Percentiles rank a stretch among this genome's conserved stretches.
These are phyloP conservation scores for Trichomonas vaginalis DNA, from an alignment of 208 protist species.

Conservation along the genomic window DNA sequence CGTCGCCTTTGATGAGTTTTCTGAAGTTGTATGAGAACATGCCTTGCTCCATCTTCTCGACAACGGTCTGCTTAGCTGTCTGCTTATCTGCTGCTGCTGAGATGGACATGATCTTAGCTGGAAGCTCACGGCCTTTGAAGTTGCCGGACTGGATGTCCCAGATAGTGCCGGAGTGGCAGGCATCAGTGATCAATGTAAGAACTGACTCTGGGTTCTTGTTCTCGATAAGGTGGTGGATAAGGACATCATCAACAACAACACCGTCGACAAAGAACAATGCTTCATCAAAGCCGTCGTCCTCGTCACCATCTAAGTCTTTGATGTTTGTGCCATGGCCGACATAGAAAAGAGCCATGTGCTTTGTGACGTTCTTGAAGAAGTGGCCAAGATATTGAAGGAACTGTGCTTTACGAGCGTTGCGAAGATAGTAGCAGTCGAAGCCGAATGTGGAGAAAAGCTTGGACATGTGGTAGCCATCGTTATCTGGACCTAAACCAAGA, in stretches of 20 bases:
- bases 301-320: background rate
- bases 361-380: background rate
- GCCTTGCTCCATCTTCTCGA: background rate
- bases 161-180: background rate
- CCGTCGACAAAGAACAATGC: background rate
- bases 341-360: background rate
- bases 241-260: background rate
- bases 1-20: background rate
- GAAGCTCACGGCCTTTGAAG: background rate
- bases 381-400: background rate
- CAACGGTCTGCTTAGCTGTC: background rate
- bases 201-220: background rate
- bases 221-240: background rate
- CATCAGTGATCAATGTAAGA: background rate
- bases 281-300: background rate
- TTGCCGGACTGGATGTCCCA: background rate
- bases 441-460: background rate
- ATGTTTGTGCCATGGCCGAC: background rate
- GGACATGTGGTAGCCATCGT: background rate
- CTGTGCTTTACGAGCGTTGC: background rate
- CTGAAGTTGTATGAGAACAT: background rate
- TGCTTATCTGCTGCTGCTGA: background rate
- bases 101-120: background rate
- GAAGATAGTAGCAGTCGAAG: background rate
- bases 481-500: background rate